A percentile compares a stretch with the other conserved stretches of the same genome.
These are phyloP conservation scores for Fusarium poae DNA, from an alignment of 2,329 filamentous ascomycete species.

Conservation along the genomic window DNA sequence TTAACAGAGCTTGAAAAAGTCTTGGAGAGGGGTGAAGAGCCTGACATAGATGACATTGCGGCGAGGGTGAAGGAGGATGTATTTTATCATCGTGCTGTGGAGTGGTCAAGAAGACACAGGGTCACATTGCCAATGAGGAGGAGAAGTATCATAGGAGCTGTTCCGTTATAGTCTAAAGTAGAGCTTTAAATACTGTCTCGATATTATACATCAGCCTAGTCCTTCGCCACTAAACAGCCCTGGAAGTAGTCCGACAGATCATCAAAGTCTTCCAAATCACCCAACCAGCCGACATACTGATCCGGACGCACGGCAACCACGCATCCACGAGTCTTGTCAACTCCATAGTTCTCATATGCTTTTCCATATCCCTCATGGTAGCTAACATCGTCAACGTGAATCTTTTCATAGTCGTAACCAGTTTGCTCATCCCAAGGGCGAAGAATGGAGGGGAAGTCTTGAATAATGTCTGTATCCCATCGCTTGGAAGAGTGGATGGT, in stretches of 20 bases:
- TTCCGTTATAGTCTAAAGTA: not conserved
- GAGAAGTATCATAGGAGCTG: not conserved
- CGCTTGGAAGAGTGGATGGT: constrained; percentile 70
- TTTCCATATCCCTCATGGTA: constrained; percentile 67
- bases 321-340: constrained; percentile 66
- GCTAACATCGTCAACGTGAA: constrained; percentile 67
- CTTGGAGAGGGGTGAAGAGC: not conserved
- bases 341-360: constrained; percentile 69
- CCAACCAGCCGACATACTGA: constrained; percentile 67
- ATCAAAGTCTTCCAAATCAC: constrained; percentile 24
- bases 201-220: fast-evolving
- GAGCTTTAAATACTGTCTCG: not conserved
- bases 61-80: constrained; percentile 23
- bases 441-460: constrained; percentile 64
- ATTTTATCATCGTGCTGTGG: constrained; percentile 33
- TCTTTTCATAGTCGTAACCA: constrained; percentile 70
- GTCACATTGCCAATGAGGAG: not conserved
- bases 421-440: constrained; percentile 53
- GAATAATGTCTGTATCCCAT: constrained; percentile 60
- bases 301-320: constrained; percentile 74
- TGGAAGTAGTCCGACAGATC: not conserved
- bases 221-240: not conserved
- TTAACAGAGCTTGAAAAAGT: constrained; percentile 42
- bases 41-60: constrained; percentile 26
- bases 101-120: constrained; percentile 22